Evolutionary conservation across 2,329 filamentous ascomycete genomes (phyloP), one percentile per base, ranked within the genome.

Genomic region (Ambrosiella beaveri): DNA sequence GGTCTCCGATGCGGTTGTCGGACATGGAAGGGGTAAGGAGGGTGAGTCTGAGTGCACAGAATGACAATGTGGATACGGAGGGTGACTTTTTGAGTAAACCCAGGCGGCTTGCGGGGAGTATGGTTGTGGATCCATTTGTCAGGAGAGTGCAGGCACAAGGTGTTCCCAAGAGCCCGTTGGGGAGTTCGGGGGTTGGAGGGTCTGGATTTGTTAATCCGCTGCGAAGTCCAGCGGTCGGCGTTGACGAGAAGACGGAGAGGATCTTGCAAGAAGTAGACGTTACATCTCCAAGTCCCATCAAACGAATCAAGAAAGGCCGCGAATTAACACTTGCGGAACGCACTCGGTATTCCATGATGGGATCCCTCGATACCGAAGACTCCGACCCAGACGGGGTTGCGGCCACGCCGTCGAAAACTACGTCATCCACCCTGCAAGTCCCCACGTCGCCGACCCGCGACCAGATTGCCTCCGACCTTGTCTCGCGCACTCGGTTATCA

Each of bases 301-400:
- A 80, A 63, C 67, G 65, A 45, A 41, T 63, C 1, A 76, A 72
- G 59, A 70, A 72, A 0, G 73, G 79, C 0, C 79, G 80, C 55
- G 76, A 75, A 0, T 69, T 84, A 7, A 82, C 84, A 0, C 75
- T 93, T 0, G 78, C 84, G 3, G 88, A 94, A 65, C 84, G 89
- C 53, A 94, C 90, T 0, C 81, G 86, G 15, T 75, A 88, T 57
- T 89, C 87, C 15, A 91, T 95, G 82, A 80, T 83, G 0, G n/a
- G 15, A 35, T 37, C n/a, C 35, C 37, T 27, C 3, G 27, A 27
- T 27, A 27, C 27, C 3, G 27, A 27, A 27, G 27, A 27, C 3
- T 4, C 27, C 27, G 27, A 27, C 27, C 27, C 27, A 27, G 27
- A 27, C 27, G 27, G 27, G 27, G 27, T 27, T 27, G 3, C 3